Evolutionary conservation across 163 green algal genomes (phyloP).

Genomic region (Scenedesmus sp.): DNA sequence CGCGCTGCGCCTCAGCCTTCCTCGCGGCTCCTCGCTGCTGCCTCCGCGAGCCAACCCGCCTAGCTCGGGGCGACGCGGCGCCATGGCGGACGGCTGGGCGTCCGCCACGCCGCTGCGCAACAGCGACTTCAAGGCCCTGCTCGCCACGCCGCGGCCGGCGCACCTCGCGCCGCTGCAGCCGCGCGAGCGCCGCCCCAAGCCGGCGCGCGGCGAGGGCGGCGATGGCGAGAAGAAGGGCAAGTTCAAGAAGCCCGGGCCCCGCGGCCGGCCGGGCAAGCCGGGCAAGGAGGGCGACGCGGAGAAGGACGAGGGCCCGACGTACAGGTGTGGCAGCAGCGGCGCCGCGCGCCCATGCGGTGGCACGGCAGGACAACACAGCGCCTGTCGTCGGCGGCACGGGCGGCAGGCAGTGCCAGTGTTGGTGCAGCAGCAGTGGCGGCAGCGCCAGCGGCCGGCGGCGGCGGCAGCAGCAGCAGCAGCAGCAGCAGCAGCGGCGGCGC

Average conservation of each 20-base stretch:
- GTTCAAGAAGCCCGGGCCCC: slow-evolving; percentile 53
- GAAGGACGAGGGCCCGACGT: slow-evolving; percentile 4
- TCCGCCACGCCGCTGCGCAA: slow-evolving; percentile 63
- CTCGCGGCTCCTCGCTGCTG: no score
- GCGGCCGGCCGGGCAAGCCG: slow-evolving; percentile 44
- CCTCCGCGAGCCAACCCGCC: no score
- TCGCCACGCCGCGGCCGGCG: slow-evolving; percentile 68
- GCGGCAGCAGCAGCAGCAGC: not conserved
- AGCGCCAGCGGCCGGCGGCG: not conserved
- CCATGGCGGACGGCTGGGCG: slow-evolving; percentile 27
- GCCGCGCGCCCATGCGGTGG: not conserved
- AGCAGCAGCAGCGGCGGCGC: not conserved
- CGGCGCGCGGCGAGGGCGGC: not conserved
- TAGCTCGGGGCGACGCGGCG: no score
- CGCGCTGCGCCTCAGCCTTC: no score
- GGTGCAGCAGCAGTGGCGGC: not conserved
- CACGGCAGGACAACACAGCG: no score
- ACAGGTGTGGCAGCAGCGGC: no score
- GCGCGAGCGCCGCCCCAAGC: not conserved
- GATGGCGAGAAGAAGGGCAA: slow-evolving; percentile 42
- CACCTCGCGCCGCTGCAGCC: slow-evolving; percentile 17
- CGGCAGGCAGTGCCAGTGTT: no score
- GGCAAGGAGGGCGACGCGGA: slow-evolving; percentile 8
- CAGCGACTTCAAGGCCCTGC: slow-evolving; percentile 78
- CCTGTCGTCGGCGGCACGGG: no score